Base-by-base conservation (phyloP, 768 basidiomycete genomes). In the Sporobolomyces roseus region DNA sequence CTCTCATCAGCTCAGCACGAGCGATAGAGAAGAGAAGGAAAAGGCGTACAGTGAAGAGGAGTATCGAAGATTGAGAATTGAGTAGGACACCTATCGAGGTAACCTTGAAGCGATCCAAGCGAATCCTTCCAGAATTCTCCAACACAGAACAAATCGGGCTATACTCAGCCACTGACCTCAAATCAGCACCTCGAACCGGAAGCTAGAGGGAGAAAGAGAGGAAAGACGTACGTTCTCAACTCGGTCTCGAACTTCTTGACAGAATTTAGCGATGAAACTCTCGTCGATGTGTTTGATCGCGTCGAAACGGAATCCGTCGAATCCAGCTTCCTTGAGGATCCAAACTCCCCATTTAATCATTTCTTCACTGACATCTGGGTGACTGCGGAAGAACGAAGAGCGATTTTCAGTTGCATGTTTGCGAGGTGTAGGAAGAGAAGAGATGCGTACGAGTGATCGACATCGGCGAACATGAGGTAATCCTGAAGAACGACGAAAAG, bases 1-100 rank as follows among this genome's bases (percentile, higher is more conserved):
- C n/a, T n/a, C n/a, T n/a, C 46, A 8, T 33, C 38, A 33, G 17
- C 30, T 21, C 23, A 13, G 45, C 45, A 46, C 12, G 10, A 23
- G 10, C 12, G 23, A 23, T 10, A 56, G 49, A 16, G 49, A 10
- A 48, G 4, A 13, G 33, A 29, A 19, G 8, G 17, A 7, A 25
- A 25, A 19, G 4, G 56, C 52, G 3, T 2, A 54, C 59, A 67
- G 66, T 81, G 80, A 12, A 81, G 76, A 49, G 78, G 78, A 7
- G 78, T 78, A 64, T 80, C 80, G 60, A 81, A 81, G 48, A 80
- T 73, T 2, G 78, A 78, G 77, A 81, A 80, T 64, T 81, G 80
- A 21, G 77, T 77, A 23, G 75, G 78, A 32, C 80, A 72, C 1
- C 73, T 60, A 60, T 80, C 78, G 49, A 79, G 53, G 69, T 68